Evolutionary conservation across 768 basidiomycete species (phyloP), one percentile per base, ranked within the genome.

Genomic region (Tricholomella constricta): DNA sequence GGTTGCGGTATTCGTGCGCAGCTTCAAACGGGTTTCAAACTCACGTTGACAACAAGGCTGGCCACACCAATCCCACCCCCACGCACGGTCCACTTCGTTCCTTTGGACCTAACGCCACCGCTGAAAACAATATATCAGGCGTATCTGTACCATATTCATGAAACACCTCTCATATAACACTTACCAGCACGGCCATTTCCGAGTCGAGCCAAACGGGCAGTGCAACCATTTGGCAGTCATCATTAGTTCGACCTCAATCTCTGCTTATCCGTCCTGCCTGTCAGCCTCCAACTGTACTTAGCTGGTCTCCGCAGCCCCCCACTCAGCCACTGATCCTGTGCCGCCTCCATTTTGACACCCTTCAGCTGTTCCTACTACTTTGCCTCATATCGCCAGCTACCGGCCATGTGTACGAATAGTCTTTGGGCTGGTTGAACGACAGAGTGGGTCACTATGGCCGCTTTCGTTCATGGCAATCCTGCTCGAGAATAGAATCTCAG

Each of bases 71-170:
- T 27, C 4, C 15, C 29, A 6, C 17, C 31, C 35, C 35, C 46
- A 54, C 52, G 45, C 55, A 53, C 58, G 58, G 58, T 54, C 52
- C 58, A 42, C 34, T 47, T 50, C 32, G 34, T 34, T 11, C 26
- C 36, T 38, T 31, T 40, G 17, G n/a, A 10, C 41, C 35, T 43
- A 36, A 51, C 55, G 45, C 55, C 55, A 51, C 55, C 14, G 31
- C 19, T 11, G 14, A 32, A 6, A 6, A 29, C 29, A 32, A 4
- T 4, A 11, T 32, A 32, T 4, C 36, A 43, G 23, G 19, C 23
- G 46, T 48, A 49, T 46, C 37, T 51, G 52, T 52, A 34, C 47
- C 22, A 51, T 51, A 55, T 46, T 57, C 45, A n/a, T 48, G 56
- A 57, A 57, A 57, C 56, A 46, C 45, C 48, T 51, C 46, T 44